Conservation (phyloP, 331 rosid species). For the Pyrus hybrid region DNA sequence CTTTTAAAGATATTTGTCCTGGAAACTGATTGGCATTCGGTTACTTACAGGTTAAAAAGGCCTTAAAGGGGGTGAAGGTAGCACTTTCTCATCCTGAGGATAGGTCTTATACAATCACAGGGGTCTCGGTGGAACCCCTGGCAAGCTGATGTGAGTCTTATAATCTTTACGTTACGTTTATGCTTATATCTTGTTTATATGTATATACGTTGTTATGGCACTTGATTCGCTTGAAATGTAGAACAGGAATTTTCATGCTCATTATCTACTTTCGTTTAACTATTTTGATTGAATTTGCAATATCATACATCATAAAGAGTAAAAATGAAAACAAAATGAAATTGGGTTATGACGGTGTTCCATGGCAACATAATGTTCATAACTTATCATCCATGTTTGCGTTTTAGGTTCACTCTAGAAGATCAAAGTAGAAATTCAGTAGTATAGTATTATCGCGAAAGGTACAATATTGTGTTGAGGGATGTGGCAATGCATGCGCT, state of each 20-base stretch:
- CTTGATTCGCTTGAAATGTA: background rate
- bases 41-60: no score
- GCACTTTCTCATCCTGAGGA: background rate
- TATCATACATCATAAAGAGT: no score
- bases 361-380: background rate
- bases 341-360: no score
- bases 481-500: conserved; percentile 46
- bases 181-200: background rate
- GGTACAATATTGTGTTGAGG: conserved; percentile 13
- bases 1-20: no score
- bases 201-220: background rate
- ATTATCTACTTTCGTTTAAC: no score
- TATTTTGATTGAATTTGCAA: no score
- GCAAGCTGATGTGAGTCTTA: conserved; percentile 36
- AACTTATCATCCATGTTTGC: background rate
- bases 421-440: conserved; percentile 20
- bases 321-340: no score
- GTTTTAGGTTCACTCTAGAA: conserved; percentile 46
- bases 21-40: no score
- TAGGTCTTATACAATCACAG: conserved; percentile 33
- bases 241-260: no score
- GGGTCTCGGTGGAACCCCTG: conserved; percentile 35
- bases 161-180: no score
- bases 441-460: conserved; percentile 40
- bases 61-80: conserved; percentile 44